Percentiles rank a stretch among this genome's conserved stretches.
These are phyloP conservation scores for Globisporangium carolinianum DNA, from an alignment of 352 stramenopile species.

Conservation along the genomic window DNA sequence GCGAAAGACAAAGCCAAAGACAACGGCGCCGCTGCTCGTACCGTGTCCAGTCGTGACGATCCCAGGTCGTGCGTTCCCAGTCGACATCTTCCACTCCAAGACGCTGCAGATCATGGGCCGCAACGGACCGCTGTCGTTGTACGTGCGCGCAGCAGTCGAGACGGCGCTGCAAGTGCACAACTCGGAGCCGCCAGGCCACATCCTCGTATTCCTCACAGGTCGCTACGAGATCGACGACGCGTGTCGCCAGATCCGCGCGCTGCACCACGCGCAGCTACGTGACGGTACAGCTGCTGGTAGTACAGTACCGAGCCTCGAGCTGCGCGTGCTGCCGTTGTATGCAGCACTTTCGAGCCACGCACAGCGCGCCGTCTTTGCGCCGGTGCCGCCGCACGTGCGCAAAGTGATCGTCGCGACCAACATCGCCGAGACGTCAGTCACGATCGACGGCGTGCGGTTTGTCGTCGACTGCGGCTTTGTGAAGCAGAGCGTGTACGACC, in stretches of 20 bases:
- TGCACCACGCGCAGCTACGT: slow-evolving; percentile 19
- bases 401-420: slow-evolving; percentile 90
- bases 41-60: slow-evolving; percentile 84
- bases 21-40: background rate
- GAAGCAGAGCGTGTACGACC: slow-evolving; percentile 93
- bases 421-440: slow-evolving; percentile 96
- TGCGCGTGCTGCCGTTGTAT: slow-evolving; percentile 91
- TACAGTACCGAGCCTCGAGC: slow-evolving; percentile 17
- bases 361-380: slow-evolving; percentile 93
- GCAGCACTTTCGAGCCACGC: slow-evolving; percentile 89
- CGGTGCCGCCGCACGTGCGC: slow-evolving; percentile 70
- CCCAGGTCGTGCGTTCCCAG: slow-evolving; percentile 88
- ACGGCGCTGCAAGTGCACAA: slow-evolving; percentile 75
- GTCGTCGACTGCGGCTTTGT: slow-evolving; percentile 76
- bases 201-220: slow-evolving; percentile 95
- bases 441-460: slow-evolving; percentile 94
- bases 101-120: slow-evolving; percentile 69
- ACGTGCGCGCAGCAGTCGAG: slow-evolving; percentile 62
- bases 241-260: slow-evolving; percentile 76
- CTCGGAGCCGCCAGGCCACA: slow-evolving; percentile 67
- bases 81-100: slow-evolving; percentile 92
- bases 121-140: slow-evolving; percentile 50
- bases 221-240: slow-evolving; percentile 91
- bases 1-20: slow-evolving; percentile 3
- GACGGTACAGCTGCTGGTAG: slow-evolving; percentile 5